Base-by-base conservation (phyloP, 129 eudicot species). In the Centella asiatica region DNA sequence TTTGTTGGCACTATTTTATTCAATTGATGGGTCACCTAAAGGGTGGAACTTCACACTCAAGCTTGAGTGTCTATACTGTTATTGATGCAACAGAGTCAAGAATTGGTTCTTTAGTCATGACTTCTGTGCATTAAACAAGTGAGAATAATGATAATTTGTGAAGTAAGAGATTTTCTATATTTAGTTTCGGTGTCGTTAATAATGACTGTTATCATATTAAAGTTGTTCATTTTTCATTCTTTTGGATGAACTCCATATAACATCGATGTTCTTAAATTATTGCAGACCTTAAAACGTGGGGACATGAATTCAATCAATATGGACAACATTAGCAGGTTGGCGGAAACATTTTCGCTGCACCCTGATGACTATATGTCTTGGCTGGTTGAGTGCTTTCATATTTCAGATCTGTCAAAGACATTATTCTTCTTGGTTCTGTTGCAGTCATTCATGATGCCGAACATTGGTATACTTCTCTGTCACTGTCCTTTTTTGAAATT, bases 351-450 rank as follows among this genome's bases (percentile, higher is more conserved):
- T 51, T 69, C 76, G 63, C 48, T 37, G 57, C 65, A 78, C 59
- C 64, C 75, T 44, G 78, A 80, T 22, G 88, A 77, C 23, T 71
- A 74, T 47, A 50, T 84, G 63, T 76, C 79, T 44, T 92, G 94
- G 96, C 83, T 92, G 72, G 77, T 75, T 44, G 84, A 64, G 61
- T 78, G 80, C 66, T 79, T 85, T 71, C 57, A 71, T 50, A 72
- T 71, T 39, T 62, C 65, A 45, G 86, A 81, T 44, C 31, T 64
- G 65, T 92, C 96, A n/a, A 87, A 82, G 77, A 80, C 88, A 31
- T 46, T 84, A 26, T 79, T 84, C 69, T 78, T 79, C 77, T 78
- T 87, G 81, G 73, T 92, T 49, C 64, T 87, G 65, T 60, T 87
- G 77, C 83, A 71, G 49, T 80, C 88, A 22, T 73, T 80, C 61